phyloP scores from a whole-genome alignment of 306 rosid species.

The Sicyos baderoa region DNA sequence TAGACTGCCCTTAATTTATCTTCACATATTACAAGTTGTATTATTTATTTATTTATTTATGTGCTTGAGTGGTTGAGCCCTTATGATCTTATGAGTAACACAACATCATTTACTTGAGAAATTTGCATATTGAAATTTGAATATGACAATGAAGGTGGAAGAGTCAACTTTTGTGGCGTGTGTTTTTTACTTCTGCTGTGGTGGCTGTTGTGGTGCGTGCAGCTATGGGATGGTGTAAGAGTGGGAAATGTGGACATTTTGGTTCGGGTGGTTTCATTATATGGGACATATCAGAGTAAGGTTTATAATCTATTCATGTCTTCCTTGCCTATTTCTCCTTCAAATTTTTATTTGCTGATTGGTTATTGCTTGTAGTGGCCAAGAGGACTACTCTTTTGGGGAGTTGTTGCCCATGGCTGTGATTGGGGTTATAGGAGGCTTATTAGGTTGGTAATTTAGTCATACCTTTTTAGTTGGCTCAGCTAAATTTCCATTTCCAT shows the following conservation, averaged over 20 bases:
- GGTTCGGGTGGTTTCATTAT: slow-evolving; percentile 98
- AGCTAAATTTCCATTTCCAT: background rate
- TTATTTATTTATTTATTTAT: background rate
- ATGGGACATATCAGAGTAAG: slow-evolving; percentile 90
- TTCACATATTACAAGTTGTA: background rate
- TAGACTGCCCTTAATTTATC: background rate
- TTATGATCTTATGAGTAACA: background rate
- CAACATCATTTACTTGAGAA: background rate
- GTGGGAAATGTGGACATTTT: slow-evolving; percentile 93
- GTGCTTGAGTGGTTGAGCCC: background rate
- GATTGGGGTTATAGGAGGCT: slow-evolving; percentile 94
- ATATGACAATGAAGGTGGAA: slow-evolving; percentile 38
- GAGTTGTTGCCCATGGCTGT: slow-evolving; percentile 92
- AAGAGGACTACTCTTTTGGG: slow-evolving; percentile 91
- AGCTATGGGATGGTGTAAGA: slow-evolving; percentile 93
- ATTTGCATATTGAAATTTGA: slow-evolving; percentile 5
- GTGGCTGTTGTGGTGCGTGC: slow-evolving; percentile 95
- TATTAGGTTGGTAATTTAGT: slow-evolving; percentile 46
- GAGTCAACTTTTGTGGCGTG: slow-evolving; percentile 94
- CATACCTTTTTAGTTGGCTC: background rate
- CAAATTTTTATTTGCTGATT: slow-evolving; percentile 34
- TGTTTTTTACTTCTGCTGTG: slow-evolving; percentile 86
- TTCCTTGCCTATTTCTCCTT: slow-evolving; percentile 11
- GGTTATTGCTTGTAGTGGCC: slow-evolving; percentile 57
- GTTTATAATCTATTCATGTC: slow-evolving; percentile 32